Evolutionary conservation across 1,284 basidiomycete species (phyloP).

Genomic region (Rhodofomes roseus): DNA sequence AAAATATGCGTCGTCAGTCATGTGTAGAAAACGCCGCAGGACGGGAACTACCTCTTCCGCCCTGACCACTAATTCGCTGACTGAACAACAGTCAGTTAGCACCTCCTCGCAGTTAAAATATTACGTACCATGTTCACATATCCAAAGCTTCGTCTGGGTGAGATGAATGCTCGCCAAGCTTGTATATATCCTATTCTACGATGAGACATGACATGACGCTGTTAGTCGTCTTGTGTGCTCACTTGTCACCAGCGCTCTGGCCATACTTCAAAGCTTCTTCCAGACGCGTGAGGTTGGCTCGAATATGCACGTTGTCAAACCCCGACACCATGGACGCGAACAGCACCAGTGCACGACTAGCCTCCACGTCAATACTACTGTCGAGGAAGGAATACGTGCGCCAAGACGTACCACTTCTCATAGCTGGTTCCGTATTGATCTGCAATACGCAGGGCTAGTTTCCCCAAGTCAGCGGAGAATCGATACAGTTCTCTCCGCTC

Average conservation of each 20-base stretch:
- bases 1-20: neutral
- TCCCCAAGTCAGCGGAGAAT: conserved; percentile 65
- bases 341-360: conserved; percentile 56
- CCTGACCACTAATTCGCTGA: conserved; percentile 51
- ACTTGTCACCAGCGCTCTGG: conserved; percentile 66
- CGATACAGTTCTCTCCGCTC: conserved; percentile 59
- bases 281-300: conserved; percentile 55
- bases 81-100: conserved; percentile 30
- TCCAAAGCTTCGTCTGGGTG: conserved; percentile 50
- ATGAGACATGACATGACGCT: neutral
- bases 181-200: conserved; percentile 47
- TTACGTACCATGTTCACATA: conserved; percentile 59
- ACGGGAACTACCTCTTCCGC: conserved; percentile 54
- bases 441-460: conserved; percentile 59
- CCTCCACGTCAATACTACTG: conserved; percentile 8
- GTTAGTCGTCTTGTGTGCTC: conserved; percentile 27
- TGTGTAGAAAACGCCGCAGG: neutral
- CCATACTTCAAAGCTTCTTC: conserved; percentile 64
- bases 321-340: conserved; percentile 63
- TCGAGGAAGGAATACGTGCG: neutral
- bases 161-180: conserved; percentile 54
- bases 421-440: conserved; percentile 57
- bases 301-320: conserved; percentile 61
- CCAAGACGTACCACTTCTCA: conserved; percentile 54
- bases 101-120: neutral